These are phyloP conservation scores for Coemansia sp. DNA, from an alignment of 192 early-diverging fungal species.

Conservation along the genomic window DNA sequence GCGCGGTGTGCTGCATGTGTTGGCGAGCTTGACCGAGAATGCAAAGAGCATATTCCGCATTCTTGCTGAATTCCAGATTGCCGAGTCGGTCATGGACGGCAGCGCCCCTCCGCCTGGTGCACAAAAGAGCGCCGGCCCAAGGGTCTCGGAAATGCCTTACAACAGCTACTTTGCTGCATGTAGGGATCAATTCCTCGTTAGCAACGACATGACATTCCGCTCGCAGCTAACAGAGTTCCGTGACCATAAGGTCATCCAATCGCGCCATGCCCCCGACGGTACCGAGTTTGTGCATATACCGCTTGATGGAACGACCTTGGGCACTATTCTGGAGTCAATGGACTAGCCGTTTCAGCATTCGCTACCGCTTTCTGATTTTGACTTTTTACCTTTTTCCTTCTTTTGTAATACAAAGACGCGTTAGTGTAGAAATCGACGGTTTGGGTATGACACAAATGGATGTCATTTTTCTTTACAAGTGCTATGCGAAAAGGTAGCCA, in stretches of 20 bases:
- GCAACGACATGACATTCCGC: constrained; percentile 80
- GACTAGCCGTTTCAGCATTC: constrained; percentile 1
- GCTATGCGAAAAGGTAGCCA: not conserved
- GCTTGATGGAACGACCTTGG: constrained; percentile 64
- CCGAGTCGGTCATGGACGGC: constrained; percentile 39
- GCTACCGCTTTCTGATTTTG: not conserved
- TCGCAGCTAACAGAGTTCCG: constrained; percentile 92
- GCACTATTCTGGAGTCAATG: constrained; percentile 71
- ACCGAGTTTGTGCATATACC: constrained; percentile 59
- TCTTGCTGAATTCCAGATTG: constrained; percentile 83
- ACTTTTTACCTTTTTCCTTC: not conserved
- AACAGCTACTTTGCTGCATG: constrained; percentile 70
- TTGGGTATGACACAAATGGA: constrained; percentile 9
- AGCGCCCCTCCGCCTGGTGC: constrained; percentile 11
- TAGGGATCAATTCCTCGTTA: constrained; percentile 81
- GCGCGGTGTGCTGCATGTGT: constrained; percentile 75
- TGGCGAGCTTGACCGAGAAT: constrained; percentile 82
- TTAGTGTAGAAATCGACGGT: not conserved
- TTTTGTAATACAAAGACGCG: constrained; percentile 4
- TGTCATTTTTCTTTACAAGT: not conserved
- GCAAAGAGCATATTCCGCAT: constrained; percentile 84
- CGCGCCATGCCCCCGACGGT: constrained; percentile 51
- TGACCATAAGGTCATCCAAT: constrained; percentile 86
- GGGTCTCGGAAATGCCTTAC: constrained; percentile 61
- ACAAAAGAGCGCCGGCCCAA: constrained; percentile 37